Evolutionary conservation across 805 yeast species (phyloP).

Genomic region (Wickerhamomyces bisporus): DNA sequence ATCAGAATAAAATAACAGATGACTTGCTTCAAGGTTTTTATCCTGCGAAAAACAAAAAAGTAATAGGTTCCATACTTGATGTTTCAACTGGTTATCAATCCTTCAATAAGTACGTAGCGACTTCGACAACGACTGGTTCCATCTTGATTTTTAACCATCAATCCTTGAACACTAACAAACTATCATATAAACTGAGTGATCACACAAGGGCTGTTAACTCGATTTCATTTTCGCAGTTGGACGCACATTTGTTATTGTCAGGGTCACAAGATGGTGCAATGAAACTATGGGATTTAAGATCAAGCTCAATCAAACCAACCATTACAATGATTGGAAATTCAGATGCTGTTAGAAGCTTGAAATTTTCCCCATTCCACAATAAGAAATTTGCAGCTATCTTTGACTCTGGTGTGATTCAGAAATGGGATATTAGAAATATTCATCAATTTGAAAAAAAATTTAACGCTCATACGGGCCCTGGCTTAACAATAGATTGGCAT

Average conservation of each 20-base stretch:
- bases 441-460: slow-evolving; percentile 58
- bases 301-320: slow-evolving; percentile 40
- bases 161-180: slow-evolving; percentile 25
- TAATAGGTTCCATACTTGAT: slow-evolving; percentile 38
- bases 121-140: slow-evolving; percentile 43
- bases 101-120: slow-evolving; percentile 35
- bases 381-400: slow-evolving; percentile 70
- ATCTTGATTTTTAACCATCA: slow-evolving; percentile 30
- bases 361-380: slow-evolving; percentile 48
- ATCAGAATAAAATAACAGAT: slow-evolving; percentile 27
- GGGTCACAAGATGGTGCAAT: slow-evolving; percentile 82
- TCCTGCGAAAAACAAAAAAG: slow-evolving; percentile 27
- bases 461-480: slow-evolving; percentile 91
- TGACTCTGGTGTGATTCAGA: slow-evolving; percentile 83
- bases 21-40: slow-evolving; percentile 29
- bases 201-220: slow-evolving; percentile 44
- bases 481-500: slow-evolving; percentile 83
- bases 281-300: slow-evolving; percentile 68
- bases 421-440: slow-evolving; percentile 80
- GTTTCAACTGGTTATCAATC: slow-evolving; percentile 37
- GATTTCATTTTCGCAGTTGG: slow-evolving; percentile 34
- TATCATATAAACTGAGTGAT: slow-evolving; percentile 29
- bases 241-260: slow-evolving; percentile 37
- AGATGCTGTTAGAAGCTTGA: slow-evolving; percentile 62
- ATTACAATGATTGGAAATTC: slow-evolving; percentile 54